Base-by-base conservation (phyloP, 495 filamentous ascomycete genomes). In the Elasticomyces elasticus region DNA sequence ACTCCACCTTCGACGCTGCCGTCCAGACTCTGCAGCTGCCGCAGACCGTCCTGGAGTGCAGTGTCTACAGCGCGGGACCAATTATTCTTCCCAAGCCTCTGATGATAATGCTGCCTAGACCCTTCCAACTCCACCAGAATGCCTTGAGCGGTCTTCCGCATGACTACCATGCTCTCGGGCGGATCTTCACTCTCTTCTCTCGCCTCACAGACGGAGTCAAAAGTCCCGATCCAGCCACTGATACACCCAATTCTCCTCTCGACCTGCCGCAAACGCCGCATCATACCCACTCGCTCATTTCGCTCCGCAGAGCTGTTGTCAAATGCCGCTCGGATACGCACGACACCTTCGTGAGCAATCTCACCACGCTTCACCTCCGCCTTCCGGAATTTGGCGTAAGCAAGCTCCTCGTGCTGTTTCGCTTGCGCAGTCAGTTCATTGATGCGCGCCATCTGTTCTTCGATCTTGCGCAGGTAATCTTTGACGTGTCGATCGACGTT, bases 401-500 rank as follows among this genome's bases (percentile, higher is more conserved):
- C 89, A 2, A 80, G 72, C 33, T 77, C 83, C 64, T 97, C 94
- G n/a, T 80, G 81, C 52, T 97, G 86, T 67, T 87, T 95, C 63
- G 94, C 86, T 63, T 95, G 87, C 19, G 82, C 82, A 66, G 90
- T 91, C 49, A 99, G 78, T 63, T 96, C 89, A 63, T 94, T 94
- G 64, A 96, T 96, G 62, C 94, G 68, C 12, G 79, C 82, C 76
- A 91, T 87, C 66, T 96, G 90, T 72, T 95, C 89, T 64, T 95
- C 89, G 74, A 94, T 96, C 77, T 96, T 96, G 72, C 94, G 87
- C 64, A 96, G 67, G 71, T 91, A 96, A 67, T 96, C 90, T 72
- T 97, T 99, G 46, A 99, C 92, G 71, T 99, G 92, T 48, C 92
- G 84, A 65, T 99, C 97, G 59, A 99, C 94, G 64, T 99, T 99